Evolutionary conservation across 176 grass and related monocot species (phyloP), one percentile per base, ranked within the genome.

Genomic region (Lolium multiflorum): DNA sequence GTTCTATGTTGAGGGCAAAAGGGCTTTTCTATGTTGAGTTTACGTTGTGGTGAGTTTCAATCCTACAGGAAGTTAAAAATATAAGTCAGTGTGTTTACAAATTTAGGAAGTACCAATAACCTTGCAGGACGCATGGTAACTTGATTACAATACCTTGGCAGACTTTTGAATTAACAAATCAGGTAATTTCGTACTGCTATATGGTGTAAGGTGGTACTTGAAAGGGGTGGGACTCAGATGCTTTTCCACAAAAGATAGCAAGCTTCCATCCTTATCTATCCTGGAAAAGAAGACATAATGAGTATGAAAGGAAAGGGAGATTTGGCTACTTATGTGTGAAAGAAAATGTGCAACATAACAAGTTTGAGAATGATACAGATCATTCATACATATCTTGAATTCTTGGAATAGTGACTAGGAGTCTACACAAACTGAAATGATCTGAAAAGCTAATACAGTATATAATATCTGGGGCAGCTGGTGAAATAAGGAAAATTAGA

Each of bases 161-260:
- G 46, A 88, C 44, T 85, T 98, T 83, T 89, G 92, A 91, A 90
- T 83, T 66, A 95, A 98, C 38, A 98, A 71, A 78, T 89, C 85
- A 85, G 28, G 57, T 39, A 95, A 86, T 11, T 75, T 57, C 62
- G 71, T 79, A 75, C 87, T 89, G 3, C 91, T 80, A 88, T 90
- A 98, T 87, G 83, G 66, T 26, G 85, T 93, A 70, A 95, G 80
- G 61, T 90, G 83, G 76, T 98, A 83, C 73, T 93, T 93, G 93
- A 93, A 95, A 64, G 91, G 95, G 24, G 85, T 82, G 77, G 93
- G 93, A 78, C 50, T 70, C 24, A 93, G 85, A 89, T 95, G 93
- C 46, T 92, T 95, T 81, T 90, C 91, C 78, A 98, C 57, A 64
- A 89, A 79, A 88, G 76, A 84, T 11, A 86, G 86, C 80, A 95